Evolutionary conservation across 352 stramenopile species (phyloP), one percentile per base, ranked within the genome.

Genomic region (Discostella stelligera): DNA sequence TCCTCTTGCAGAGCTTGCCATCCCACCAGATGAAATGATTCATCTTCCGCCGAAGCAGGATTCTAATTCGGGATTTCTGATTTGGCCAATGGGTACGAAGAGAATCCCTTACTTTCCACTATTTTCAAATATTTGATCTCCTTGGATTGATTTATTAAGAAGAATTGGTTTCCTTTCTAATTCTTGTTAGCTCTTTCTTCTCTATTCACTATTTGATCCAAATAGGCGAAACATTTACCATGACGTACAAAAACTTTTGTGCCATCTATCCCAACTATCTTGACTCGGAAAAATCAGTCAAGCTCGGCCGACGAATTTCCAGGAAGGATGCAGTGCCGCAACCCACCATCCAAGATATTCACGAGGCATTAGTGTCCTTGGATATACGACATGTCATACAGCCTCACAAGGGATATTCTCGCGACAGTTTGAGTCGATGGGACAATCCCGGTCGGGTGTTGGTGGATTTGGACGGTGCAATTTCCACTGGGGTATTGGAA

Each of bases 261-360:
- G 41, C 79, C 1, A 84, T 92, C 53, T 92, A 89, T 66, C 87
- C 87, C 30, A 85, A 79, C 20, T 91, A 92, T 67, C 23, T 92
- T 49, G 87, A 92, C 70, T 86, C 87, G 8, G 84, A 77, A 30
- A 92, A 92, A 71, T 88, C 84, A n/a, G 60, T 82, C 1, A 85
- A 85, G 32, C 30, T 84, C n/a, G 87, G 87, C 30, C 65, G 87
- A 11, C 65, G 84, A 39, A 86, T 92, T 25, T 64, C 76, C 41
- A 66, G 53, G 46, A 78, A 87, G 75, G 62, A 89, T 55, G 74
- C 79, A 11, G 79, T 90, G 0, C 55, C 70, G 20, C 74, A 77
- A 52, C 87, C 87, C 14, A 89, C 84, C 7, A 72, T 88, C 0
- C 74, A 79, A 46, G 87, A 92, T 74, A 80, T 92, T 49, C 80